phyloP scores from a whole-genome alignment of 306 rosid species.

The Cicer chorassanicum region DNA sequence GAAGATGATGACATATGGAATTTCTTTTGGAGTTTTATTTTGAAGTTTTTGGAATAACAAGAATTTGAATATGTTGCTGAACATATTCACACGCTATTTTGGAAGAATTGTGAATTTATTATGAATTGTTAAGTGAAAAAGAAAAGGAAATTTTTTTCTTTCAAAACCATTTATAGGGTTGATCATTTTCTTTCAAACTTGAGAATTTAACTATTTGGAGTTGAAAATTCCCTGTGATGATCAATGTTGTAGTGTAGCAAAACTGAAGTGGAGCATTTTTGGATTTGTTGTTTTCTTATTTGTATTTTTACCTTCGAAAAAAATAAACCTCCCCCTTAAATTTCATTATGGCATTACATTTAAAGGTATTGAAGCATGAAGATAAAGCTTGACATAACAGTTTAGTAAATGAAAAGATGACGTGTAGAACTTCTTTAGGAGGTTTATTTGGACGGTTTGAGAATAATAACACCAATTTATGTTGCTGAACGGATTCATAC shows the following conservation, averaged over 20 bases:
- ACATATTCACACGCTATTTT: slow-evolving; percentile 1
- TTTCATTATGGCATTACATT: too few relatives aligned
- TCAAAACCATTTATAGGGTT: slow-evolving; percentile 2
- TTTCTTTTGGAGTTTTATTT: slow-evolving; percentile 26
- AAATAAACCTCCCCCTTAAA: neutral
- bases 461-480: slow-evolving; percentile 21
- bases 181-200: slow-evolving; percentile 36
- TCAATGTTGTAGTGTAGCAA: slow-evolving; percentile 1
- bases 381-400: too few relatives aligned
- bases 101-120: slow-evolving; percentile 31
- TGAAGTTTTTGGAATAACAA: slow-evolving; percentile 32
- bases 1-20: slow-evolving; percentile 43
- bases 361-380: too few relatives aligned
- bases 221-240: slow-evolving; percentile 6
- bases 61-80: slow-evolving; percentile 22
- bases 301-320: neutral
- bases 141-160: neutral
- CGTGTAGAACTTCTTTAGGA: neutral
- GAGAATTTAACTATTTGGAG: slow-evolving; percentile 9
- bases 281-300: slow-evolving; percentile 29
- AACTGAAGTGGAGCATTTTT: slow-evolving; percentile 26
- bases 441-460: slow-evolving; percentile 26
- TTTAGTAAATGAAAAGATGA: slow-evolving; percentile 37
- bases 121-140: slow-evolving; percentile 10
- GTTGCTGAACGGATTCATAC: slow-evolving; percentile 1